These are phyloP conservation scores for Cephalotrichum gorgonifer DNA, from an alignment of 2,329 filamentous ascomycete species.

Conservation along the genomic window DNA sequence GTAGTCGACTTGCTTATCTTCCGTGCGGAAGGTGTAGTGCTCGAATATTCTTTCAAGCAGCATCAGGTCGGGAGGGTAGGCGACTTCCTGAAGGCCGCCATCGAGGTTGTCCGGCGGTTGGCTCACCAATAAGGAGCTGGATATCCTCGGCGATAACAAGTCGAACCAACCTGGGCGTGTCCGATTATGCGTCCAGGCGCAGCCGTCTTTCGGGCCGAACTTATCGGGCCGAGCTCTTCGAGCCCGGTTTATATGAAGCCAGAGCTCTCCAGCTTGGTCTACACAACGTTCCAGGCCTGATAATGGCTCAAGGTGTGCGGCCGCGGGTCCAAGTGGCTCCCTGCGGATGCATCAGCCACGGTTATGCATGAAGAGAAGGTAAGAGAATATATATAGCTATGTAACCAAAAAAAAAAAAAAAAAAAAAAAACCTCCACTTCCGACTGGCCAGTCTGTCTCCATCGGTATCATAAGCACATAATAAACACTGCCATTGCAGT, in stretches of 20 bases:
- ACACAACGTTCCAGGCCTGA: not conserved
- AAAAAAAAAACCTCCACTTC: not conserved
- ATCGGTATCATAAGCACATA: not conserved
- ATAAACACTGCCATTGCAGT: not conserved
- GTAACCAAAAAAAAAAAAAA: not conserved
- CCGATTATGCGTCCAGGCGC: not conserved
- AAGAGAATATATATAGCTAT: not conserved
- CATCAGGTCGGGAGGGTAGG: not conserved
- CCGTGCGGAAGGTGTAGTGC: not conserved
- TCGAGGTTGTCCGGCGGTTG: not conserved
- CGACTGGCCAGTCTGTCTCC: not conserved
- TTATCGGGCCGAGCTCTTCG: not conserved
- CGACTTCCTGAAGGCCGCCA: not conserved
- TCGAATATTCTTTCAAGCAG: not conserved
- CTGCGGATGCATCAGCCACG: not conserved
- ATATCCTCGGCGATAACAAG: not conserved
- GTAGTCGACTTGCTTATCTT: not conserved
- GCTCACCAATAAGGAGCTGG: not conserved
- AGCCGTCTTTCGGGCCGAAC: not conserved
- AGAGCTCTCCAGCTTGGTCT: no score
- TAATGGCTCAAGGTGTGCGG: not conserved
- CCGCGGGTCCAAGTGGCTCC: not conserved
- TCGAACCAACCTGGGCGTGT: not conserved
- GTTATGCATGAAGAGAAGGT: not conserved
- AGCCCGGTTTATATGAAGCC: not conserved